Base-by-base conservation (phyloP, 768 basidiomycete species). In the Phanerochaete carnosa region DNA sequence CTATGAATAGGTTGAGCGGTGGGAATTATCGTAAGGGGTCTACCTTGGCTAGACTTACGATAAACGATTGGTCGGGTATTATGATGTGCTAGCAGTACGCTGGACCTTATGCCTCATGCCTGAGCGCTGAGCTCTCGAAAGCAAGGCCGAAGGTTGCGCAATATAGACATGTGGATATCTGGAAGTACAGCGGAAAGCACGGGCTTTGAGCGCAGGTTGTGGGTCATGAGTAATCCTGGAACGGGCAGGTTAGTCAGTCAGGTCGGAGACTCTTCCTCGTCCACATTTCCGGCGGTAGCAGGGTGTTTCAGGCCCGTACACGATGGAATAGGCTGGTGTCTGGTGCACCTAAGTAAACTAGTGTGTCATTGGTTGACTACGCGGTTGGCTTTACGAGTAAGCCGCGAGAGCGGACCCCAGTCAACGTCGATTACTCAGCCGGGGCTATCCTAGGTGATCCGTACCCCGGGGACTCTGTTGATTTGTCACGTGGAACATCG, bases 401-500 rank as follows among this genome's bases (percentile, higher is more conserved):
- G 51, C n/a, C 22, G 22, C 46, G 46, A 23, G 28, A 52, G 25
- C 32, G 28, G 28, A 52, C 50, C 46, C 50, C 13, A 52, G 50
- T 19, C 25, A 29, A 25, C 50, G 26, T 25, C 25, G 33, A 39
- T 55, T 39, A 55, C 23, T 55, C 46, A 57, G 11, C 7, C 5
- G 22, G 30, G 29, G 9, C 7, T 7, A 4, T 16, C 52, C 16
- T 7, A 19, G 39, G 8, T 19, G 4, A 43, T n/a, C 11, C 13
- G 45, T 43, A 57, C 56, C 46, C 59, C 59, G 59, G 49, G 26
- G 30, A 55, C 56, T 25, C 22, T 43, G 39, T 37, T 62, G 56
- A 33, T 62, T 57, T 58, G 61, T 62, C 61, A 62, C 61, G 61
- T 58, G 59, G 29, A 22, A 15, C 29, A 33, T 60, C 25, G 45